These are phyloP conservation scores for Chalaropsis ovoidea DNA, from an alignment of 2,329 filamentous ascomycete genomes.

Conservation along the genomic window DNA sequence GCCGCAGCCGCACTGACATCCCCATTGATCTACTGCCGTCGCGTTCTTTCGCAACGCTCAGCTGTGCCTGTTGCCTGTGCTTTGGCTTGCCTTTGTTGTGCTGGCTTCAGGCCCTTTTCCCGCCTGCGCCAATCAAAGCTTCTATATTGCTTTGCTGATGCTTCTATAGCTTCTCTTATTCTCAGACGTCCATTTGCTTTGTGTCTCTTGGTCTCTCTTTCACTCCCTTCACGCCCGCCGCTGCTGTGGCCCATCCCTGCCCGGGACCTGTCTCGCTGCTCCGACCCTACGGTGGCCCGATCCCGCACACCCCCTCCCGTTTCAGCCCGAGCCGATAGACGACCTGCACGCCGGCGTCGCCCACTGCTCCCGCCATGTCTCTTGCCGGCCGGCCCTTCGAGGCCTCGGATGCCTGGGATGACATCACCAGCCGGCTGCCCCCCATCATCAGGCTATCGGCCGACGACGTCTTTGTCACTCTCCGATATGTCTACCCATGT, in stretches of 20 bases:
- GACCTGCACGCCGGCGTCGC: neutral
- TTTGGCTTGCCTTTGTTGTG: neutral
- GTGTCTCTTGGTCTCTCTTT: neutral
- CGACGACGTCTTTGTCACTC: constrained; percentile 12
- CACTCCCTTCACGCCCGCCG: neutral
- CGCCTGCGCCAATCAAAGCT: no score
- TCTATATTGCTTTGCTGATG: neutral
- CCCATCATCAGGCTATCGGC: constrained; percentile 10
- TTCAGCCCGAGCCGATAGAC: neutral
- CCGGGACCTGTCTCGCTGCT: neutral
- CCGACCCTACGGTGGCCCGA: neutral
- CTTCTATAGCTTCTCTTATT: neutral
- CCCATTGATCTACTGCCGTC: neutral
- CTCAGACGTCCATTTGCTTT: neutral
- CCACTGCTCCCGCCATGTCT: constrained; percentile 11
- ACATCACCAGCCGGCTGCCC: neutral
- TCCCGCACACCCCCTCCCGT: neutral
- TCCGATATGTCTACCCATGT: constrained; percentile 50
- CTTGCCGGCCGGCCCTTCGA: neutral
- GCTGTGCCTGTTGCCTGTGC: neutral
- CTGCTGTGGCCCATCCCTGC: neutral
- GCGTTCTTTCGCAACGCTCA: neutral
- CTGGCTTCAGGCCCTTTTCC: neutral
- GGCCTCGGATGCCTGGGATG: neutral
- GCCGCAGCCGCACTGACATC: neutral